Evolutionary conservation across 1,284 basidiomycete genomes (phyloP).

Genomic region (Leccinum pachyderme): DNA sequence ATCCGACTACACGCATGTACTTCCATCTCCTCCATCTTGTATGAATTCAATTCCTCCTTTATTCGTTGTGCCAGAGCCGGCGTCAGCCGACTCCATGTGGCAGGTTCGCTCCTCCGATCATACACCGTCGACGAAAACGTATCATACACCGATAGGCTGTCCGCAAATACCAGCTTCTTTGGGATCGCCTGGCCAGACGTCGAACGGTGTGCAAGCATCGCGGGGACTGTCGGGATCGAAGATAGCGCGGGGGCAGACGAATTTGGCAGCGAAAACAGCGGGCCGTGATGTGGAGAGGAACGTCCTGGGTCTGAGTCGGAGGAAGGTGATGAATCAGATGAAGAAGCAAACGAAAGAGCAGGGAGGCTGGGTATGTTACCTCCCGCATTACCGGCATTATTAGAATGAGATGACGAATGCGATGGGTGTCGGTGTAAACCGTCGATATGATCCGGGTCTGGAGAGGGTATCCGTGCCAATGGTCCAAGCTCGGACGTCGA

Average conservation of each 20-base stretch:
- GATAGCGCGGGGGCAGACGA: constrained; percentile 88
- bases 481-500: constrained; percentile 62
- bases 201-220: constrained; percentile 58
- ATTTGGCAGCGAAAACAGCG: constrained; percentile 75
- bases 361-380: constrained; percentile 25
- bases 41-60: constrained; percentile 95
- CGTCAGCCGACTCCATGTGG: constrained; percentile 95
- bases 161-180: constrained; percentile 85
- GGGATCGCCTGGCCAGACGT: constrained; percentile 64
- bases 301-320: constrained; percentile 30
- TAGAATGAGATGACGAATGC: constrained; percentile 42
- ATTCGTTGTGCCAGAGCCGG: constrained; percentile 93
- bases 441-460: constrained; percentile 84
- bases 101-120: constrained; percentile 92
- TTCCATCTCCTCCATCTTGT: constrained; percentile 99
- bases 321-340: constrained; percentile 25
- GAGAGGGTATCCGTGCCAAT: constrained; percentile 73
- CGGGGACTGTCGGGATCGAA: constrained; percentile 45
- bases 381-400: constrained; percentile 35
- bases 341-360: constrained; percentile 21
- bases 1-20: constrained; percentile 87
- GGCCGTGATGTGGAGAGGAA: constrained; percentile 30
- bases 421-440: constrained; percentile 69
- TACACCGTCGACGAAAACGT: constrained; percentile 92
- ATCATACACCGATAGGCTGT: constrained; percentile 90